Evolutionary conservation across 345 rosid species (phyloP).

Genomic region (Rhizophora mangle): DNA sequence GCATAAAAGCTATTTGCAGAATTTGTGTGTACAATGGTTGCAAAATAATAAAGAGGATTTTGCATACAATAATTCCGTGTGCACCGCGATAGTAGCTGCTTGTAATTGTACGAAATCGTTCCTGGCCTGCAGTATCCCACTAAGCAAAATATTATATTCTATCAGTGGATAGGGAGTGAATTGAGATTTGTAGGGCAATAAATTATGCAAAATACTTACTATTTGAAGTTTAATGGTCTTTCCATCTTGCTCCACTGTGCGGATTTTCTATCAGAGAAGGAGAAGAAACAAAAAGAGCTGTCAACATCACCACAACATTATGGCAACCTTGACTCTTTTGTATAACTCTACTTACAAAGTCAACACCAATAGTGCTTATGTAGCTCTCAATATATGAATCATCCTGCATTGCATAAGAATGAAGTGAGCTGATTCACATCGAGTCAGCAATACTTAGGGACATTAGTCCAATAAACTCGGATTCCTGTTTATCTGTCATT

Average conservation of each 20-base stretch:
- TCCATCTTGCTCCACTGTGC: conserved; percentile 89
- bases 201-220: conserved; percentile 29
- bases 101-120: conserved; percentile 88
- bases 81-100: conserved; percentile 98
- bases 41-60: not conserved
- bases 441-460: not conserved
- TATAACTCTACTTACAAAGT: conserved; percentile 56
- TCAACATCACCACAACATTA: not conserved
- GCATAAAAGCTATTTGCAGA: not conserved
- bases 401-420: conserved; percentile 41
- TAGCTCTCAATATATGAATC: conserved; percentile 92
- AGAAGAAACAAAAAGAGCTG: not conserved
- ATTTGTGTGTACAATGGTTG: conserved; percentile 6
- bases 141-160: conserved; percentile 9
- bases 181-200: not conserved
- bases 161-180: not conserved
- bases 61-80: conserved; percentile 75
- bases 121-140: conserved; percentile 99
- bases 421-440: not conserved
- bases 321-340: not conserved
- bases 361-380: conserved; percentile 92
- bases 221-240: conserved; percentile 85
- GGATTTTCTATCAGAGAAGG: conserved; percentile 52
- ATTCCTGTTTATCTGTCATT: not conserved
- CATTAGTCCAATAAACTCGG: not conserved